Evolutionary conservation across 225 moss, liverwort and hornwort genomes (phyloP).

Genomic region (Physcomitrium patens): DNA sequence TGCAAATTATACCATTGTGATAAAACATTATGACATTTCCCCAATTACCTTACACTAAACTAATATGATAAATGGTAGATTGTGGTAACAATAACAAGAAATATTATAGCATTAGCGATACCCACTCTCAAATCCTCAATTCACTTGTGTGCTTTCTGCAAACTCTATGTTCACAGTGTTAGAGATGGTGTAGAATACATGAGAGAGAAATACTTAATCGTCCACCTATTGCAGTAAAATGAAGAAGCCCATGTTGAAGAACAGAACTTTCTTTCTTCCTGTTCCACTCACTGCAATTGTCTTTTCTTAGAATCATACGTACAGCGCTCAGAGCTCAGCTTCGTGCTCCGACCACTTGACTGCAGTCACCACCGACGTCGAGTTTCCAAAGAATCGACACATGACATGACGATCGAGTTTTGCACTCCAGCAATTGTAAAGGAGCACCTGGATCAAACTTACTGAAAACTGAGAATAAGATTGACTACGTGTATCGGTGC

Average conservation of each 20-base stretch:
- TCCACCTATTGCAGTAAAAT: slow-evolving; percentile 70
- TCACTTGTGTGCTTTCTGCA: too few relatives aligned
- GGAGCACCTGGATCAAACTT: background rate
- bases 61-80: too few relatives aligned
- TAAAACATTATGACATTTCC: too few relatives aligned
- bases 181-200: too few relatives aligned
- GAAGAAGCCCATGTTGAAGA: slow-evolving; percentile 67
- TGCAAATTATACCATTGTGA: too few relatives aligned
- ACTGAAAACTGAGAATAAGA: background rate
- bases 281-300: slow-evolving; percentile 50
- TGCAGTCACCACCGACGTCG: slow-evolving; percentile 66
- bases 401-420: background rate
- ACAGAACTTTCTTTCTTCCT: slow-evolving; percentile 66
- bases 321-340: slow-evolving; percentile 71
- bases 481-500: background rate
- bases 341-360: slow-evolving; percentile 84
- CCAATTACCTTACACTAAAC: too few relatives aligned
- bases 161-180: too few relatives aligned
- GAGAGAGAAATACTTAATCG: slow-evolving; percentile 68
- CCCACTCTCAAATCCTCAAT: too few relatives aligned
- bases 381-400: slow-evolving; percentile 22
- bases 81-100: too few relatives aligned
- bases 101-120: too few relatives aligned
- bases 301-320: slow-evolving; percentile 63
- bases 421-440: slow-evolving; percentile 13